Base-by-base conservation (phyloP, 345 rosid genomes). In the Toxicodendron radicans region DNA sequence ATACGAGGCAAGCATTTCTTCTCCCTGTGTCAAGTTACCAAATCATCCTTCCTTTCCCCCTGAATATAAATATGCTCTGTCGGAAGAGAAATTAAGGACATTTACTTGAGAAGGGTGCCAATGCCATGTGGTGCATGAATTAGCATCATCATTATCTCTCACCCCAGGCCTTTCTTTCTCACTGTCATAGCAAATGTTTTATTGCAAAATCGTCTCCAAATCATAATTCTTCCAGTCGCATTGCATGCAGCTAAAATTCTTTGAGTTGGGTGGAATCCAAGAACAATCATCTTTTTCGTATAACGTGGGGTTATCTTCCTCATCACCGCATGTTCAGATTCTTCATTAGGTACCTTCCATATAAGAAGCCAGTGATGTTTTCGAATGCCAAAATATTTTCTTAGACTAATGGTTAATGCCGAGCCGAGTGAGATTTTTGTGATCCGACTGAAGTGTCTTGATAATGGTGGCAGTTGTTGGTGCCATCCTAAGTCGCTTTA, bases 11-110 rank as follows among this genome's bases (percentile, higher is more conserved):
- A 79, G 67, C 87, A 95, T 45, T 91, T 95, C 89, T 95, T 93
- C 88, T 93, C 82, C 99, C 97, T 1, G 98, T 88, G 78, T 95
- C 98, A 71, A 95, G 73, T 76, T 90, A 97, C 98, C 99, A 95
- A 76, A 93, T 97, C 46, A 95, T 38, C 99, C 99, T 89, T 95
- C 99, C 70, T 85, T 90, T 72, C 99, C 99, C 78, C 99, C 99
- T 93, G 98, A 86, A 82, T 87, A 93, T 68, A 95, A 63, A 73
- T 91, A 90, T 10, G 94, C 94, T 75, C 99, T 98, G 80, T 95
- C 99, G 3, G 93, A 88, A 79, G 99, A 95, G 84, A 95, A 93
- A 62, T 76, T 80, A 67, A 95, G 92, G 46, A 80, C 80, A 64
- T 83, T 90, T 14, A 95, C 90, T 82, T 76, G 85, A 77, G 90